Evolutionary conservation across 169 alveolate species (phyloP).

Genomic region (Plasmodium gallinaceum): DNA sequence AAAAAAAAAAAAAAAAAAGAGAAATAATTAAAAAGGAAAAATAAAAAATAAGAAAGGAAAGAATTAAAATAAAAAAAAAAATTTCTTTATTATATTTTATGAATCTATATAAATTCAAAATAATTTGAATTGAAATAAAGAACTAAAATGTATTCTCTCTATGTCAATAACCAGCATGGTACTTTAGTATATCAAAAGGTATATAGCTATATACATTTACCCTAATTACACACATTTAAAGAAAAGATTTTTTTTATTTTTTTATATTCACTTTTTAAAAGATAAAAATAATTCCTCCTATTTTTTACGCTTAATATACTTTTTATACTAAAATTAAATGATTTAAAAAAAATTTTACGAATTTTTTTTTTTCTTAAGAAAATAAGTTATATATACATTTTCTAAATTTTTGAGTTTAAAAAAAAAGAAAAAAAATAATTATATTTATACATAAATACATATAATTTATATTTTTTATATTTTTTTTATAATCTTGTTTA

Average conservation of each 20-base stretch:
- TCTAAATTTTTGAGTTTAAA: neutral
- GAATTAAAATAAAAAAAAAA: neutral
- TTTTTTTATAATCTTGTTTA: neutral
- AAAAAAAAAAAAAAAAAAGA: neutral
- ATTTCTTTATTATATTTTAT: conserved; percentile 15
- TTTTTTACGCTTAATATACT: neutral
- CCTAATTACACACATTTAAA: too few relatives aligned
- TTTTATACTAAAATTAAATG: neutral
- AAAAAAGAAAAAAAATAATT: neutral
- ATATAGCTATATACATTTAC: neutral
- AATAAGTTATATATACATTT: neutral
- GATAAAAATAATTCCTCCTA: neutral
- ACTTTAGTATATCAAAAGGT: conserved; percentile 93
- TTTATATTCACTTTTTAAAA: neutral
- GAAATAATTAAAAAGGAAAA: neutral
- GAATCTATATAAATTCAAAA: conserved; percentile 8
- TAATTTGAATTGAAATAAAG: conserved; percentile 1
- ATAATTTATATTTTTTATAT: neutral
- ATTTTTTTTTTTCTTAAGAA: neutral
- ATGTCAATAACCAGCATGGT: conserved; percentile 94
- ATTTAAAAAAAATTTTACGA: neutral
- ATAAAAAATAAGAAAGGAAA: neutral
- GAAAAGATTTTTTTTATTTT: neutral
- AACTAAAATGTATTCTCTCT: conserved; percentile 87
- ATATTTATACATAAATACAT: neutral